Conservation (phyloP, 176 grass and related monocot species). For the Cenchrus fungigraminus region DNA sequence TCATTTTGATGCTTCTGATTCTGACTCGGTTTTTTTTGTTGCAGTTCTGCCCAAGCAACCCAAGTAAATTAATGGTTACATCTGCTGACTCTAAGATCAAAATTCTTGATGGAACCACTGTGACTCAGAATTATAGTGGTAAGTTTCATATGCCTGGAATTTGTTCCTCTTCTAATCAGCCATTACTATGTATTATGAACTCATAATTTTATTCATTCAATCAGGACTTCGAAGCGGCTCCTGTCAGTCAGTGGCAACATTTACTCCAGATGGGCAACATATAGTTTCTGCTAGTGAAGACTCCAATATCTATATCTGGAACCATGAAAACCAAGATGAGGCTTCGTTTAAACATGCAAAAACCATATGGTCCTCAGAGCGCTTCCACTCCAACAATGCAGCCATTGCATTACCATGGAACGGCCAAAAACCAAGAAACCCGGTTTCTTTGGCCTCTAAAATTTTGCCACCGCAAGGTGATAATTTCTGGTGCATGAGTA, state of each 20-base stretch:
- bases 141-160: slow-evolving; percentile 35
- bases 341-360: slow-evolving; percentile 60
- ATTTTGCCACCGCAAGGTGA: slow-evolving; percentile 38
- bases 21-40: slow-evolving; percentile 34
- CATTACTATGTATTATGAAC: slow-evolving; percentile 30
- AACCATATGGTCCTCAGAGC: slow-evolving; percentile 75
- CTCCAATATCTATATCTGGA: slow-evolving; percentile 83
- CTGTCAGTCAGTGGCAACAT: slow-evolving; percentile 66
- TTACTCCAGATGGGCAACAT: slow-evolving; percentile 73
- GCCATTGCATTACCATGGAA: slow-evolving; percentile 83
- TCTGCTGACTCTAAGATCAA: slow-evolving; percentile 85
- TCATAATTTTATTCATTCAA: slow-evolving; percentile 35
- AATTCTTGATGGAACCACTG: slow-evolving; percentile 69
- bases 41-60: slow-evolving; percentile 79
- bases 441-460: slow-evolving; percentile 36
- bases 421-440: slow-evolving; percentile 47
- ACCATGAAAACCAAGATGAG: slow-evolving; percentile 58
- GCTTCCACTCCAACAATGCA: slow-evolving; percentile 62
- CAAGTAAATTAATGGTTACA: slow-evolving; percentile 76
- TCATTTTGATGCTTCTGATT: slow-evolving; percentile 33
- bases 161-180: slow-evolving; percentile 2
- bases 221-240: slow-evolving; percentile 65
- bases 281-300: slow-evolving; percentile 81
- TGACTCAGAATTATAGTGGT: slow-evolving; percentile 93
- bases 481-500: slow-evolving; percentile 20